Evolutionary conservation across 1,139 yeast species (phyloP), one percentile per base, ranked within the genome.

Genomic region (Pichia norvegensis): DNA sequence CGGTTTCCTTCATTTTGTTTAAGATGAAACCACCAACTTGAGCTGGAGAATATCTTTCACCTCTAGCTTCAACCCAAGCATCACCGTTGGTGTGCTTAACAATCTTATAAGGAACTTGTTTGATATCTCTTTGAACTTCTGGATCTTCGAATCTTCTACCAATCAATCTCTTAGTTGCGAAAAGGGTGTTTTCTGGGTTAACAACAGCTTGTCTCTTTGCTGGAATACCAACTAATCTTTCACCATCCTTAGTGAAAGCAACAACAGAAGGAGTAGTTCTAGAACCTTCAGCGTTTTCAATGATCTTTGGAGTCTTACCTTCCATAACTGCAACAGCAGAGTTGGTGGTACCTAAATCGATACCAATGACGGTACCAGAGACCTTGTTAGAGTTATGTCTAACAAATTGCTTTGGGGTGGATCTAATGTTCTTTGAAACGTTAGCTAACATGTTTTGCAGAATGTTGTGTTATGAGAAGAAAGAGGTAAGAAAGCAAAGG

Each of bases 121-220:
- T 81, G 67, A 92, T 79, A 68, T 94, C 98, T 74, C 90, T 85
- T 75, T 92, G 97, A 52, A 92, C 97, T 73, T 92, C 98, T 52
- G 73, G 68, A 68, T 92, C 99, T 70, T 90, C 96, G 67, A 81
- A 92, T 69, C 97, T 84, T 71, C 98, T 85, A 70, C 99, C 99
- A 67, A 92, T 92, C 68, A 92, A 76, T 76, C 98, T 87, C 79
- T 92, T 92, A 67, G 98, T 92, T 69, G 97, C 98, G 57, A 87
- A 92, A 58, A 92, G 74, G 52, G 98, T 92, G 78, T 92, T 92
- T 69, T 87, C 96, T 48, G 97, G 96, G 81, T 92, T 92, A 58
- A 92, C 95, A 55, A 90, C 96, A 51, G 97, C 97, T 73, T 92
- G 98, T 72, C 97, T 87, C 78, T 90, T 92, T 62, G 98, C 98